phyloP scores from a whole-genome alignment of 495 filamentous ascomycete species.

The Tuber aestivum region DNA sequence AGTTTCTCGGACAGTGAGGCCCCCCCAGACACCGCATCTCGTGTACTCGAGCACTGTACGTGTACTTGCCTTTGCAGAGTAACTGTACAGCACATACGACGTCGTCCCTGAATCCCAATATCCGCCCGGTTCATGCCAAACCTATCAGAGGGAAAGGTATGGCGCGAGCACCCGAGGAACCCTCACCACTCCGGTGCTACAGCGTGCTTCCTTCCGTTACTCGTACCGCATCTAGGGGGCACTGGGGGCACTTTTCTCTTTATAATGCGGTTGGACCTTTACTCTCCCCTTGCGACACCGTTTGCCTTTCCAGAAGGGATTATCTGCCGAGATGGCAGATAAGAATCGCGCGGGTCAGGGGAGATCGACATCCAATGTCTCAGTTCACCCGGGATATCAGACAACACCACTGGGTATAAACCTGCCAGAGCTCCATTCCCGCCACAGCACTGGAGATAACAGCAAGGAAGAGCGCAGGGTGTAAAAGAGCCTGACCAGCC shows the following conservation, averaged over 20 bases:
- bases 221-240: too few species aligned
- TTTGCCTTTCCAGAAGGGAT: too few species aligned
- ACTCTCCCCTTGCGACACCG: background rate
- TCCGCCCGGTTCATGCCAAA: too few species aligned
- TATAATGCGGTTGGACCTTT: too few species aligned
- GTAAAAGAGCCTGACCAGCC: background rate
- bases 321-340: too few species aligned
- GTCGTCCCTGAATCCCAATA: background rate
- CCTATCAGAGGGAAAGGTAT: background rate
- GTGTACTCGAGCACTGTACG: background rate
- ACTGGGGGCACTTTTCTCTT: too few species aligned
- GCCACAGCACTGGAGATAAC: background rate
- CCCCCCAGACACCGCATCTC: too few species aligned
- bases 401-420: background rate
- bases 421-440: background rate
- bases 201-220: too few species aligned
- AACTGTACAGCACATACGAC: too few species aligned
- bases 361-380: background rate
- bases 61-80: too few species aligned
- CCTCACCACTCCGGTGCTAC: background rate
- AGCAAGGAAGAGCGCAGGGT: background rate
- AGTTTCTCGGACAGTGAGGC: background rate
- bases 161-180: background rate
- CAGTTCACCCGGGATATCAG: background rate
- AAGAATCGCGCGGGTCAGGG: too few species aligned